Base-by-base conservation (phyloP, 441 rosid genomes). In the Lepidium campestre region DNA sequence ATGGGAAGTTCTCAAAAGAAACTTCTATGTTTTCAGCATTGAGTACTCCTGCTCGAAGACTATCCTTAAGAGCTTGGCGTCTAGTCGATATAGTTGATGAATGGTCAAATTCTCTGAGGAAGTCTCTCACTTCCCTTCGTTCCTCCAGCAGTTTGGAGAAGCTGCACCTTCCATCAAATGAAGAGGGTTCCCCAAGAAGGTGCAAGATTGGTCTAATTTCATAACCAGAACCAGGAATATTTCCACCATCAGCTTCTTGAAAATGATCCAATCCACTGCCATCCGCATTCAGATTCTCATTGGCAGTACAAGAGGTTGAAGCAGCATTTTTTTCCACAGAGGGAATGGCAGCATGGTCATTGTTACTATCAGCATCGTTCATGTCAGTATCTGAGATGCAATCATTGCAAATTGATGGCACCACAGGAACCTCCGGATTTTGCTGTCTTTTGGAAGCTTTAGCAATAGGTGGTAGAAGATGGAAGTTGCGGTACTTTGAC, bases 1-100 rank as follows among this genome's bases (percentile, higher is more conserved):
- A 95, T n/a, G 99, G 98, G 68, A 95, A 92, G 46, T 66, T 78
- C 55, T 89, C 92, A 52, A 92, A 87, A 59, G 98, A 84, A 73
- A 90, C 83, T 10, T 90, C 98, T 57, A 90, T 82, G 45, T 73
- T 78, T 55, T 84, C 79, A 46, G 96, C 81, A 77, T 67, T 78
- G 39, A 87, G 79, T 77, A 90, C 75, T 74, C 89, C 87, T 73
- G 83, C 90, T 61, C 71, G 83, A 53, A 95, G 70, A 80, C 83
- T 82, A 53, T 92, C 93, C 74, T 82, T 92, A 55, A 76, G 86
- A 0, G 89, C 81, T 71, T 88, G 90, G 46, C 90, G 84, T 78
- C 87, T 83, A 71, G 82, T 76, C 44, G 88, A 86, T 74, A 85
- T 67, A 65, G 75, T 74, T 50, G 84, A 63, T 42, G 86, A 70